Base-by-base conservation (phyloP, 164 flowering plant genomes). In the Santalum album region DNA sequence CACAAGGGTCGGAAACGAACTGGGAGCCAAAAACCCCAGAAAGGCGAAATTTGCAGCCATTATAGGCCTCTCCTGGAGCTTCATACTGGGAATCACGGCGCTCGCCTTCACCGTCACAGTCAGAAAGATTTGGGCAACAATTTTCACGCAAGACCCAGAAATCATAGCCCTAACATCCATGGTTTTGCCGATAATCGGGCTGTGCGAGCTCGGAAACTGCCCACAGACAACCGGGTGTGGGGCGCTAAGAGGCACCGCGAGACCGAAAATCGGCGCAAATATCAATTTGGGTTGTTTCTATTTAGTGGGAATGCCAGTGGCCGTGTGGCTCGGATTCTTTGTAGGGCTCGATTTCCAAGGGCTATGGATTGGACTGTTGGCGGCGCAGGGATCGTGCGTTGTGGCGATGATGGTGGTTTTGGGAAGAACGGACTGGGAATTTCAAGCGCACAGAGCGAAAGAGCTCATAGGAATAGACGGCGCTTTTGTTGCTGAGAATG, bases 191-290 rank as follows among this genome's bases (percentile, higher is more conserved):
- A 76, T 86, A 12, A 77, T 83, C n/a, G 95, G 95, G 9, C 69
- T 86, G 0, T 86, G 95, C 49, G 95, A 86, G 68, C 78, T 83
- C 1, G 95, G 95, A 1, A 86, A 86, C 53, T 83, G 87, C 53
- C 95, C 95, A 0, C 95, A 86, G 46, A 86, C 95, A 15, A 71
- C 84, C 2, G 80, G 78, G 3, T 86, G 90, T 51, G 95, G 95
- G 1, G 86, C 78, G 0, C 25, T 86, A 45, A 70, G 95, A 49
- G 95, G 95, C 0, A 75, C 80, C 0, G 95, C 95, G 0, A 50
- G 86, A 53, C 95, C 95, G 0, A 72, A 60, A 43, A 15, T 71
- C 36, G 95, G 86, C 1, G 95, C 95, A 0, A 79, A 78, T 18
- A 71, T 86, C 20, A 86, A 86, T 58, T 55, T 86, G 47, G 77